Evolutionary conservation across 1,139 yeast genomes (phyloP), one percentile per base, ranked within the genome.

Genomic region (Spathaspora sp.): DNA sequence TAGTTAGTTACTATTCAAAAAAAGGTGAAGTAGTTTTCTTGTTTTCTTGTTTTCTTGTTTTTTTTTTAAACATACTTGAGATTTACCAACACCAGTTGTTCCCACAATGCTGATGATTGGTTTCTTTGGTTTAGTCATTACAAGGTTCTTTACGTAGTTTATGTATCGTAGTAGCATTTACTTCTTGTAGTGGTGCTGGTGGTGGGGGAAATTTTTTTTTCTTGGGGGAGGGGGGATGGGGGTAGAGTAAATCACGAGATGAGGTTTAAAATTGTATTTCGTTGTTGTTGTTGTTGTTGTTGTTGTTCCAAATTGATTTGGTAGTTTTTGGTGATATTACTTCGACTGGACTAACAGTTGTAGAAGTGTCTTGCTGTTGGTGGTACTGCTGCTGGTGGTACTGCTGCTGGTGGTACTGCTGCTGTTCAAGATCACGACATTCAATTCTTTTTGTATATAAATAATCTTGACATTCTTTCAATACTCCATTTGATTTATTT

Each of bases 71-170:
- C 81, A 61, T 58, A 82, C 77, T 57, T 90, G 89, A 0, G 97
- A 91, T 61, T 93, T 93, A 0, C 99, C 99, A n/a, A 90, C 98
- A 0, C 99, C 99, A 0, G 99, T 93, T 34, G 97, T 91, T 0
- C 99, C 99, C 7, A 89, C 88, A n/a, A 89, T 81, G 25, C 89
- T 82, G 26, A 88, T 76, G 9, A 89, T 61, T 47, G 64, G 67
- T 54, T 66, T 67, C 53, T 66, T 66, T 7, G 69, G 65, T 42
- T 53, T 49, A 7, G 68, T 60, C 61, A 60, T 64, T 16, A 59
- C 45, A 27, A 55, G 44, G 45, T 62, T 65, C 46, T 56, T 61
- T 25, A 58, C 27, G 51, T 63, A 65, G 36, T 58, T 51, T 1
- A 65, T 43, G 46, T 58, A 56, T 31, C 42, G 38, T 24, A 38